phyloP scores from a whole-genome alignment of 345 rosid genomes.

The Adansonia digitata region DNA sequence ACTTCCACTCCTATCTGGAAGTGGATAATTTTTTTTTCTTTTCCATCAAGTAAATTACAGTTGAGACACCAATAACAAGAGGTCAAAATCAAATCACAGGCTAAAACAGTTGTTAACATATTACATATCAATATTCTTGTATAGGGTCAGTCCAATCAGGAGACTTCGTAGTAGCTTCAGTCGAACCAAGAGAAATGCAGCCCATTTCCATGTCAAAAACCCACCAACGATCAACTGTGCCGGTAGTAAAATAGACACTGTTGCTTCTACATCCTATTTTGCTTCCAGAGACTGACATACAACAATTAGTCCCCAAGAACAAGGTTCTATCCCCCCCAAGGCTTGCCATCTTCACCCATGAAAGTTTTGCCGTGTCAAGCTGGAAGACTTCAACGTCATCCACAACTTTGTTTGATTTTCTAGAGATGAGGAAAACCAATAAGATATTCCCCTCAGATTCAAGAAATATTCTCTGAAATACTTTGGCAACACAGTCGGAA shows the following conservation, averaged over 20 bases:
- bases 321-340: conserved; percentile 21
- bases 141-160: background rate
- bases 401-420: conserved; percentile 6
- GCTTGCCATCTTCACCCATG: conserved; percentile 17
- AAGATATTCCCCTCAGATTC: conserved; percentile 27
- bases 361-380: conserved; percentile 13
- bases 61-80: background rate
- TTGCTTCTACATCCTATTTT: conserved; percentile 17
- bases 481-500: conserved; percentile 9
- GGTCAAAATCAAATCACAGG: no score
- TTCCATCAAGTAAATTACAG: background rate
- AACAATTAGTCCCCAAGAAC: conserved; percentile 22
- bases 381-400: conserved; percentile 25
- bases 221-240: background rate
- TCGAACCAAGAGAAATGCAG: background rate
- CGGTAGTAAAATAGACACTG: background rate
- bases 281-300: conserved; percentile 19
- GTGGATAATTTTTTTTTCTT: no score
- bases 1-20: no score
- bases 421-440: conserved; percentile 22
- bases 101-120: no score
- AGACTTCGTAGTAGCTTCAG: background rate
- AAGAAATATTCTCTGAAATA: conserved; percentile 27
- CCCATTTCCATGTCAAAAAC: background rate
- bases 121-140: no score